phyloP scores from a whole-genome alignment of 179 eudicot species.

The Amaranthus tricolor region DNA sequence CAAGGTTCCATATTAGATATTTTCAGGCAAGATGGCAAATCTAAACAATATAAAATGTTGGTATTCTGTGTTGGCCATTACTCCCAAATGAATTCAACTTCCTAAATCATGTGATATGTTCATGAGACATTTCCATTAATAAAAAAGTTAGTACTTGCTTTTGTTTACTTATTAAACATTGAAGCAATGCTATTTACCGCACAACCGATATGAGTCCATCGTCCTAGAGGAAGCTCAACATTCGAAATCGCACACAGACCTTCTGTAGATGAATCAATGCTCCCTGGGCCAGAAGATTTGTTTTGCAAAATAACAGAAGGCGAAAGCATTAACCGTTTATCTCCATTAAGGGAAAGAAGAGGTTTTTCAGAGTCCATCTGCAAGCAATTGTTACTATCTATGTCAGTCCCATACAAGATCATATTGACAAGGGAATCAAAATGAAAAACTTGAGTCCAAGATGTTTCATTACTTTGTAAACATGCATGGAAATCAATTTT shows the following conservation, averaged over 20 bases:
- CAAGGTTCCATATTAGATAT: no score
- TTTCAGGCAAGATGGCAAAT: no score
- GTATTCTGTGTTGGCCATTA: no score
- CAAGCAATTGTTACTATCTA: conserved; percentile 18
- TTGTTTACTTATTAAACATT: no score
- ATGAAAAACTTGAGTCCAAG: neutral
- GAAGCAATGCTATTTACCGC: conserved; percentile 43
- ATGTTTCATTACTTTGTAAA: no score
- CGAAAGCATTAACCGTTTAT: conserved; percentile 51
- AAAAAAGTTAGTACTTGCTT: no score
- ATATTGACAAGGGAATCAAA: neutral
- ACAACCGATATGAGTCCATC: conserved; percentile 88
- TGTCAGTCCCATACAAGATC: neutral
- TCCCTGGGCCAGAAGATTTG: conserved; percentile 35
- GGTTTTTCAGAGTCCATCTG: conserved; percentile 51
- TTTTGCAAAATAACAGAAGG: conserved; percentile 35
- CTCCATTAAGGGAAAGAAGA: conserved; percentile 58
- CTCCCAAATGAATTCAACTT: no score
- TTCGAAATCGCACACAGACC: conserved; percentile 37
- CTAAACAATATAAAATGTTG: no score
- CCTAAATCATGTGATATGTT: no score
- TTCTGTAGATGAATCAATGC: conserved; percentile 26
- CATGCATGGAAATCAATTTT: no score
- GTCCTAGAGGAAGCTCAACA: conserved; percentile 47
- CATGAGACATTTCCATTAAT: no score